A percentile compares a stretch with the other conserved stretches of the same genome.
Evolutionary conservation across 2,329 filamentous ascomycete species (phyloP).

Genomic region (Fusarium sp.): DNA sequence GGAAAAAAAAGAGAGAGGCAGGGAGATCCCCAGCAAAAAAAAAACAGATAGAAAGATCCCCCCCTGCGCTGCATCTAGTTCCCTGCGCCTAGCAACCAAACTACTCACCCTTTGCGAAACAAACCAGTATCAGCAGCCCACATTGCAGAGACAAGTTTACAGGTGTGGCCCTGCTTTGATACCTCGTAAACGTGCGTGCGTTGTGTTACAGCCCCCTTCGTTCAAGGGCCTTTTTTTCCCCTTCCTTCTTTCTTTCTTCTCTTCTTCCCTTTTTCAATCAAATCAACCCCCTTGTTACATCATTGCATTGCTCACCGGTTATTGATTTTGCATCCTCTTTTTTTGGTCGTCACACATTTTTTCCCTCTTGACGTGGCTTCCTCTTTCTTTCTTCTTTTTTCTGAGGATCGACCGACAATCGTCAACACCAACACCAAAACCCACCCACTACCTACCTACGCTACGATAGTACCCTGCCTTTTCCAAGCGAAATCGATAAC

Average conservation of each 20-base stretch:
- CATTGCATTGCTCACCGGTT: conserved; percentile 14
- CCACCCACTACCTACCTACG: conserved; percentile 2
- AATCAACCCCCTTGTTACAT: conserved; percentile 15
- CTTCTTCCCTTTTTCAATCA: conserved; percentile 16
- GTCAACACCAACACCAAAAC: neutral
- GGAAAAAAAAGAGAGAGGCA: conserved; percentile 28
- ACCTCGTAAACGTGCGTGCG: conserved; percentile 20
- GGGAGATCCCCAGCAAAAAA: conserved; percentile 7
- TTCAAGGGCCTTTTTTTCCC: conserved; percentile 22
- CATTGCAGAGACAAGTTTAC: conserved; percentile 16
- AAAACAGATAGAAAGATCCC: conserved; percentile 16
- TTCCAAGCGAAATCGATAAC: conserved; percentile 1
- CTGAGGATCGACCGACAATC: conserved; percentile 12
- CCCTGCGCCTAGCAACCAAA: conserved; percentile 17
- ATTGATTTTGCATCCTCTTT: neutral
- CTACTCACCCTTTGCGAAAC: neutral
- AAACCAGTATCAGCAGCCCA: conserved; percentile 21
- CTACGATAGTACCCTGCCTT: neutral
- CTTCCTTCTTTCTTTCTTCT: conserved; percentile 29
- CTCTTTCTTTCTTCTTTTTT: neutral
- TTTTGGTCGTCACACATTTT: conserved; percentile 17
- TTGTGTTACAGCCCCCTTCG: conserved; percentile 30
- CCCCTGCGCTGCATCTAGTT: conserved; percentile 1
- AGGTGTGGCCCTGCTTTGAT: neutral
- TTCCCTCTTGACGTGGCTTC: conserved; percentile 14